Base-by-base conservation (phyloP, 345 rosid genomes). In the Dimocarpus longan region DNA sequence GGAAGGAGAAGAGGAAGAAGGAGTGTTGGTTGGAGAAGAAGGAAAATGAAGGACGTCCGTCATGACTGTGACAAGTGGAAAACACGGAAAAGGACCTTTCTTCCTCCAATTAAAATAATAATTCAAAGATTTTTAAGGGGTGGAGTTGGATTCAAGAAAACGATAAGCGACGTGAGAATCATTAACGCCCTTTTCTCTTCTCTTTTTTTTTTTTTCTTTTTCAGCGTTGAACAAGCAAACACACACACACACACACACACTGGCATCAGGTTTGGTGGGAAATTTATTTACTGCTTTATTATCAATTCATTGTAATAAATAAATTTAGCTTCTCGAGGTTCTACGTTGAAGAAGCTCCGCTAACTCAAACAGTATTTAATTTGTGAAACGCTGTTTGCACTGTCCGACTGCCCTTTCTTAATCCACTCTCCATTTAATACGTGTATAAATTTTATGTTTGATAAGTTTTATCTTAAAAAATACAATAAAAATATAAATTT, bases 31-130 rank as follows among this genome's bases (percentile, higher is more conserved):
- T 78, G 89, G 88, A 64, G 93, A 82, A 59, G 94, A 85, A 78
- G 93, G 90, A 79, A 87, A 89, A 82, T 89, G 93, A 73, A 92
- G 94, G 54, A 92, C 94, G 82, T 92, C 97, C 24, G 94, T 88
- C 95, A 94, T 94, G 89, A 84, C 82, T 81, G 70, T 32, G 79
- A 82, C 68, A 42, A 62, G 67, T 71, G 85, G 77, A 78, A 85
- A 81, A 43, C 54, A 32, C 37, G 37, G 37, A 32, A 32, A 32
- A 32, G 37, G 83, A 67, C 71, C 44, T 66, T 60, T 67, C 59
- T 54, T 18, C 16, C 19, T 48, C 16, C 15, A 76, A 65, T 56
- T 11, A 76, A 74, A 16, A 73, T 72, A 5, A 13, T 60, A 42
- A 69, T 40, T 75, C 48, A 54, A 42, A 76, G 82, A 73, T 40